Conservation (phyloP, 1,284 basidiomycete species). For the Crocinoboletus sp. region DNA sequence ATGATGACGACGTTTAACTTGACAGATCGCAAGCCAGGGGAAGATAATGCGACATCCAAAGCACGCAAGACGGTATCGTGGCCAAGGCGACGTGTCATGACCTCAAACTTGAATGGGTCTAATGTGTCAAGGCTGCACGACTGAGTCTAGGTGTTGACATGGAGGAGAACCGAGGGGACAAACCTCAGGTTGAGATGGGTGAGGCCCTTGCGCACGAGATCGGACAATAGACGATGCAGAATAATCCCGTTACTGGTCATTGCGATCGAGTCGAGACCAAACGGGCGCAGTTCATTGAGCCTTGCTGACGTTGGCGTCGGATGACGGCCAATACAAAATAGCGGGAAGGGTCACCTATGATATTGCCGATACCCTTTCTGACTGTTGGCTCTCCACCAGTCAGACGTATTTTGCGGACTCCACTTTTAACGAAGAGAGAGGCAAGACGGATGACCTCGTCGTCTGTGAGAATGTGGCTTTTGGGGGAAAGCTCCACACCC, state of each 20-base stretch:
- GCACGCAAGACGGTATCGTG: conserved; percentile 72
- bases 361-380: conserved; percentile 69
- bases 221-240: conserved; percentile 66
- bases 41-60: conserved; percentile 58
- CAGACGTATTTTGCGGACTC: conserved; percentile 82
- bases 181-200: conserved; percentile 83
- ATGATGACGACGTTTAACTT: conserved; percentile 86
- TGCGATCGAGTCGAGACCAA: conserved; percentile 72
- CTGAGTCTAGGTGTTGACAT: background rate
- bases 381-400: conserved; percentile 90
- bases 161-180: conserved; percentile 6
- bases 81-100: conserved; percentile 75
- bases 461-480: conserved; percentile 65
- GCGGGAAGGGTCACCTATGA: conserved; percentile 49
- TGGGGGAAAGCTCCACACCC: conserved; percentile 73
- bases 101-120: conserved; percentile 84
- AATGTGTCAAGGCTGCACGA: conserved; percentile 72
- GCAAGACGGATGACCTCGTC: conserved; percentile 75
- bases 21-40: conserved; percentile 49
- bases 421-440: conserved; percentile 72
- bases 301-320: conserved; percentile 39
- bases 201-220: conserved; percentile 66
- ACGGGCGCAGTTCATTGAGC: conserved; percentile 49
- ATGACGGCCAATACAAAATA: conserved; percentile 5
- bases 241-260: conserved; percentile 86